Evolutionary conservation across 106 monocot species (phyloP).

Genomic region (Vanilla planifolia): DNA sequence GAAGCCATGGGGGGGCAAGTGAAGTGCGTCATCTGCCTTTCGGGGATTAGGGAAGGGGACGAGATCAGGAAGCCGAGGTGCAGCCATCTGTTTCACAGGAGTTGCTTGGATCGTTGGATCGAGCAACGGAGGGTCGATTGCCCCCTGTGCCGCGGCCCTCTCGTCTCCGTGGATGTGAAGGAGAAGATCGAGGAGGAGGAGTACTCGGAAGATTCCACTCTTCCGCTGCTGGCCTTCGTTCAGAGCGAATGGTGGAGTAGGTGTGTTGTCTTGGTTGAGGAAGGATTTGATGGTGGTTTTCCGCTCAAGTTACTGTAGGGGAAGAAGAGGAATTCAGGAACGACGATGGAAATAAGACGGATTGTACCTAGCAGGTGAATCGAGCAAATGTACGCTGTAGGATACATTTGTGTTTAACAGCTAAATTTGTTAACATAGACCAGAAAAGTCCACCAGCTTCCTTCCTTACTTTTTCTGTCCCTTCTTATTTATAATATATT

Average conservation of each 20-base stretch:
- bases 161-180: not conserved
- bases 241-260: constrained; percentile 12
- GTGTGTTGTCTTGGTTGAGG: not conserved
- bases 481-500: too few species aligned
- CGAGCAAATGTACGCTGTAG: too few species aligned
- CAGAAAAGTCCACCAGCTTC: too few species aligned
- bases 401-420: too few species aligned
- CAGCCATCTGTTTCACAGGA: constrained; percentile 34
- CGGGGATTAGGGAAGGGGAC: constrained; percentile 20
- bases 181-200: constrained; percentile 6
- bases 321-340: too few species aligned
- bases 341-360: too few species aligned
- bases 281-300: too few species aligned
- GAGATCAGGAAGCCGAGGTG: constrained; percentile 28
- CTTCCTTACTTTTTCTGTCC: too few species aligned
- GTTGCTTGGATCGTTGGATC: constrained; percentile 35
- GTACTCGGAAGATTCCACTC: not conserved
- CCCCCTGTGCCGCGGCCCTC: constrained; percentile 26
- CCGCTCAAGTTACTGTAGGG: too few species aligned
- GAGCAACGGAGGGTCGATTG: constrained; percentile 16
- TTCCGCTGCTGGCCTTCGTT: constrained; percentile 7
- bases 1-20: not conserved
- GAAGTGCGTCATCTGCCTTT: constrained; percentile 27
- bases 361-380: too few species aligned
- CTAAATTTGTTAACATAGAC: too few species aligned